Conservation (phyloP, 2,329 filamentous ascomycete genomes). For the Dactylellina parvicollis region DNA sequence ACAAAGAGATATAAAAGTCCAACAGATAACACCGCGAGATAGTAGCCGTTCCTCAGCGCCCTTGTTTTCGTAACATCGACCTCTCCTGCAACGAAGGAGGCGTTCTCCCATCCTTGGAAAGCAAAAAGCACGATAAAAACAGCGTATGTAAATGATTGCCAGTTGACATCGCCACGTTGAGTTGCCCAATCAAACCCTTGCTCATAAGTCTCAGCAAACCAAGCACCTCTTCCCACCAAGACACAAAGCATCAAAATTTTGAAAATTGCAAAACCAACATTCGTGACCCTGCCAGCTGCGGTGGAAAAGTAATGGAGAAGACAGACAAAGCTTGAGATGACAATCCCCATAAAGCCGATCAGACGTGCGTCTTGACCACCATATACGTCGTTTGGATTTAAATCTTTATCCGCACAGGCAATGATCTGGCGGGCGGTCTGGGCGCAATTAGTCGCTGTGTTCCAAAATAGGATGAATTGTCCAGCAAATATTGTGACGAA, state of each 20-base stretch:
- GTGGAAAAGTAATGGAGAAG: constrained; percentile 61
- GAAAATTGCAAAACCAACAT: constrained; percentile 61
- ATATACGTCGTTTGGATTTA: constrained; percentile 58
- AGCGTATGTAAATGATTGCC: constrained; percentile 59
- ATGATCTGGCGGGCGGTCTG: constrained; percentile 35
- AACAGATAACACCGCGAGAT: constrained; percentile 59
- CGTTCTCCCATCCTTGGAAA: constrained; percentile 62
- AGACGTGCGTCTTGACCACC: constrained; percentile 58
- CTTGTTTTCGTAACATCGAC: constrained; percentile 57
- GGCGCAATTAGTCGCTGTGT: constrained; percentile 61
- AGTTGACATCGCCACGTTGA: constrained; percentile 34
- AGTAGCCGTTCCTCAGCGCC: constrained; percentile 60
- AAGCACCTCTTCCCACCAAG: constrained; percentile 56
- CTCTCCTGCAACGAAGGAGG: constrained; percentile 62
- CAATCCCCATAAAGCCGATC: constrained; percentile 60
- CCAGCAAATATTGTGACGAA: constrained; percentile 61
- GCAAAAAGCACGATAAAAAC: constrained; percentile 61
- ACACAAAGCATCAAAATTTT: constrained; percentile 58
- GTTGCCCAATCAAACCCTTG: constrained; percentile 56
- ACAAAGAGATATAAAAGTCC: constrained; percentile 61
- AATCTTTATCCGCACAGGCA: constrained; percentile 59
- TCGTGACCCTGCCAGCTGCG: constrained; percentile 60
- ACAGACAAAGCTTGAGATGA: constrained; percentile 60
- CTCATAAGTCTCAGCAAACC: constrained; percentile 21
- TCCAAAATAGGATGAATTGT: constrained; percentile 61